Evolutionary conservation across 176 grass and related monocot species (phyloP), one percentile per base, ranked within the genome.

Genomic region (Bromus sterilis): DNA sequence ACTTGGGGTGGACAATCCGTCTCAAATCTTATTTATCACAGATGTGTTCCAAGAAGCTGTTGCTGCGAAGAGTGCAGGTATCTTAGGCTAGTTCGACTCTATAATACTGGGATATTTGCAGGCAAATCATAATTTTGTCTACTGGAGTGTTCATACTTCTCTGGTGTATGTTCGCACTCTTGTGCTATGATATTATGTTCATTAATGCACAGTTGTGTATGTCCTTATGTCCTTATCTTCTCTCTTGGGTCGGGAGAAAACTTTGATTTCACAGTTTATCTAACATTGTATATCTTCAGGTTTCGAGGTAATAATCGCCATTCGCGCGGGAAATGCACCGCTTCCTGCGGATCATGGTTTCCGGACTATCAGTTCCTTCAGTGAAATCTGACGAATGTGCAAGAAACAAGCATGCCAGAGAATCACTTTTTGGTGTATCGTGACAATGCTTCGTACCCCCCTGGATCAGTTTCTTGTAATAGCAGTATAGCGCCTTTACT

Each of bases 1-100:
- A 67, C 81, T 98, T 29, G 95, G 95, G 24, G 95, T 98, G 31
- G 92, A 98, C 69, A 86, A 57, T 73, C 89, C 90, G 42, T 94
- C 86, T 70, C 79, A 98, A 86, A 89, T 95, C 56, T 76, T 98
- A 74, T 98, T 98, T 76, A 56, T 95, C 53, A 98, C 95, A 2
- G 95, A 98, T 85, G 84, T 98, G 66, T 93, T 91, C 68, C 84
- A 91, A 86, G 95, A 98, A 88, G 95, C 95, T 2, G 44, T 93
- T 57, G 92, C 95, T 76, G 95, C 95, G 62, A 95, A 93, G 66
- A 66, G 80, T 59, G 88, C 95, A 86, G 95, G 95, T 95, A 93
- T 77, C 6, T 5, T 71, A 61, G 23, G 57, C 69, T 68, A 61
- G 29, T 65, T 75, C 41, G 75, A 35, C 23, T 83, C 10, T 35